Conservation (phyloP, 768 basidiomycete species). For the Harrya chromipes region DNA sequence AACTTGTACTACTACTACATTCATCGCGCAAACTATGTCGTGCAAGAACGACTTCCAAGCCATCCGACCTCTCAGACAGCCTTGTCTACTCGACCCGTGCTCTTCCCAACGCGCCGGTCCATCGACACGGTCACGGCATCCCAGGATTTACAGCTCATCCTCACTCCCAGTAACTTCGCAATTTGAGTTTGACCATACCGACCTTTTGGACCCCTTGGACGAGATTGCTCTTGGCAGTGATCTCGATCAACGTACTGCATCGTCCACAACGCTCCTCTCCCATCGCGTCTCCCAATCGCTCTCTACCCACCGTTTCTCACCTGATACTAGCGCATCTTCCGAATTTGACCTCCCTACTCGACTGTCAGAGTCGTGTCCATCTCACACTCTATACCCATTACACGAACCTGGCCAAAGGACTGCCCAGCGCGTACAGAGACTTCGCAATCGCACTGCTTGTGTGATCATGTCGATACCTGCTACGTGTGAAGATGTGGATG, state of each 20-base stretch:
- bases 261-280: conserved; percentile 24
- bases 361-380: conserved; percentile 7
- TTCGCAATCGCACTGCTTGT: conserved; percentile 27
- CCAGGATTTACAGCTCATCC: conserved; percentile 13
- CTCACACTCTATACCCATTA: conserved; percentile 12
- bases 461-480: conserved; percentile 28
- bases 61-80: conserved; percentile 5
- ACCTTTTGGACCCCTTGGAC: conserved; percentile 8
- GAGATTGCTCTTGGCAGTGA: conserved; percentile 14
- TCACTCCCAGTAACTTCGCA: conserved; percentile 6
- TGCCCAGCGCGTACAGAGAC: conserved; percentile 19
- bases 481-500: conserved; percentile 18
- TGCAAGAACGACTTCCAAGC: conserved; percentile 11
- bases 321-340: conserved; percentile 11
- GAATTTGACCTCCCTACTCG: background rate
- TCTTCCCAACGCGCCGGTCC: conserved; percentile 4
- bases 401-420: conserved; percentile 27
- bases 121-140: conserved; percentile 3
- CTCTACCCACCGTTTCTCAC: background rate
- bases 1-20: conserved; percentile 24
- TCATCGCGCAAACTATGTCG: conserved; percentile 15
- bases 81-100: background rate
- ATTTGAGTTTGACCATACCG: background rate
- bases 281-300: conserved; percentile 7
- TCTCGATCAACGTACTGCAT: conserved; percentile 17